Conservation (phyloP, 257 asterid genomes). For the Solanum chilense region DNA sequence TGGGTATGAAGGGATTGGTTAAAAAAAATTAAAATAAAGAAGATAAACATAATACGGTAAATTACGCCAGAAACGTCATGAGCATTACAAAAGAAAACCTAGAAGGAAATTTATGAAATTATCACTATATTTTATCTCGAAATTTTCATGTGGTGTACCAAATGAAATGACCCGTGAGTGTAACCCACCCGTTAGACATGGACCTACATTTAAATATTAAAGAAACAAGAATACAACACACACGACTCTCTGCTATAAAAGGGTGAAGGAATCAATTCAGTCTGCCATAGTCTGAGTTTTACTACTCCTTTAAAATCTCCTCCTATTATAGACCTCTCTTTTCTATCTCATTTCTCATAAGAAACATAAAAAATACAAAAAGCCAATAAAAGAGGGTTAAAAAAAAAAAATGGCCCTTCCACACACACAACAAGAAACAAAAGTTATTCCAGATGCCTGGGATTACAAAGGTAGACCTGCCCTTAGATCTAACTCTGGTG, state of each 20-base stretch:
- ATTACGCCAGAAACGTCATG: too few relatives aligned
- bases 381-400: too few relatives aligned
- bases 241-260: not conserved
- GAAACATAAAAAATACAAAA: not conserved
- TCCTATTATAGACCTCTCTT: not conserved
- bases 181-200: not conserved
- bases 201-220: not conserved
- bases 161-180: not conserved
- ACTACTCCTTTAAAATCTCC: not conserved
- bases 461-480: conserved; percentile 56
- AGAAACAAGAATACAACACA: not conserved
- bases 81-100: too few relatives aligned
- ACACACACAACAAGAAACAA: conserved; percentile 26
- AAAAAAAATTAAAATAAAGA: too few relatives aligned
- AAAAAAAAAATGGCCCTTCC: conserved; percentile 16
- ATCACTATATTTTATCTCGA: not conserved
- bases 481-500: conserved; percentile 41
- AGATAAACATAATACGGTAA: too few relatives aligned
- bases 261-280: not conserved
- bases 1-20: not conserved
- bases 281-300: not conserved
- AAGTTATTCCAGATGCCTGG: conserved; percentile 46
- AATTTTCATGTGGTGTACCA: not conserved
- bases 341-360: not conserved
- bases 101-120: too few relatives aligned